These are phyloP conservation scores for Angomonas deanei DNA, from an alignment of 208 protist genomes.

Conservation along the genomic window DNA sequence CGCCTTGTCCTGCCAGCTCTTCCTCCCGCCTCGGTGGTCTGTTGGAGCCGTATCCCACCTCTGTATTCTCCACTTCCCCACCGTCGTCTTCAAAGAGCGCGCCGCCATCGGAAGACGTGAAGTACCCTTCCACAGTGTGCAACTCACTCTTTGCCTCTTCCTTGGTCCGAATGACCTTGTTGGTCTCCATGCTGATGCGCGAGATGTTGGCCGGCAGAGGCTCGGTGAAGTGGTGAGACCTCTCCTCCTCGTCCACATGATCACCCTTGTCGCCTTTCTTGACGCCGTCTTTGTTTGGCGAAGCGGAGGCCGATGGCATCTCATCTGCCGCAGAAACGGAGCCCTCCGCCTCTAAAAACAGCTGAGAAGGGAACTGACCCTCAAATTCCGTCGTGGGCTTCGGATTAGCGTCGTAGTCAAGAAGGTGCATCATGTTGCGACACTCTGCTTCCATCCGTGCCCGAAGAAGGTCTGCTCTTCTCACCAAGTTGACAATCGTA, in stretches of 20 bases:
- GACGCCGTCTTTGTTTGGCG: not conserved
- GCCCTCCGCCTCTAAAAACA: not conserved
- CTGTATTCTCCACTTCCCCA: not conserved
- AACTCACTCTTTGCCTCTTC: not conserved
- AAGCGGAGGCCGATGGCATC: not conserved
- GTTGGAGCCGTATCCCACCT: too few relatives aligned
- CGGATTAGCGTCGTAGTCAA: not conserved
- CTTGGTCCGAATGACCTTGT: not conserved
- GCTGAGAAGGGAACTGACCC: not conserved
- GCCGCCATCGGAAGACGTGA: not conserved
- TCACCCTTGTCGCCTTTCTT: not conserved
- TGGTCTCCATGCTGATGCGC: not conserved
- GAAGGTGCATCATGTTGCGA: not conserved
- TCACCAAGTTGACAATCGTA: not conserved
- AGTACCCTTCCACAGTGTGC: not conserved
- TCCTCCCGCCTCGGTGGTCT: too few relatives aligned
- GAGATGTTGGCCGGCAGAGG: not conserved
- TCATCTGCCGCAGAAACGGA: not conserved
- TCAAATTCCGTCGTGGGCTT: not conserved
- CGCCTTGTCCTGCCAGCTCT: too few relatives aligned
- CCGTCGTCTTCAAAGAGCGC: not conserved
- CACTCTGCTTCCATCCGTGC: not conserved
- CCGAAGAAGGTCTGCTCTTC: not conserved
- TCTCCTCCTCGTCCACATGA: not conserved
- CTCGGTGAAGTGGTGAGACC: not conserved